Conservation (phyloP, 345 rosid genomes). For the Anacardium occidentale region DNA sequence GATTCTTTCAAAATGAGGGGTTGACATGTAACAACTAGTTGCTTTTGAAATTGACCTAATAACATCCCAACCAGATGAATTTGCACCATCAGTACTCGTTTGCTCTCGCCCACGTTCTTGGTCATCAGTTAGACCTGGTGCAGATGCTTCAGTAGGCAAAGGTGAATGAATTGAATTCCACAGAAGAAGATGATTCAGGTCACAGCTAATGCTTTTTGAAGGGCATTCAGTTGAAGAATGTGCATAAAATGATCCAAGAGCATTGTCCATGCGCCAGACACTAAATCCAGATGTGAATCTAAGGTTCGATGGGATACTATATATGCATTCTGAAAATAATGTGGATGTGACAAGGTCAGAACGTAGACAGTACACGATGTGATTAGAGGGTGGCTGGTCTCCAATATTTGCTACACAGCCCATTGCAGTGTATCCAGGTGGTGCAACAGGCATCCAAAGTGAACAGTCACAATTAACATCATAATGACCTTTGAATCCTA, state of each 20-base stretch:
- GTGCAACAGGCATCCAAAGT: conserved; percentile 96
- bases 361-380: conserved; percentile 82
- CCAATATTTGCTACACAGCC: conserved; percentile 92
- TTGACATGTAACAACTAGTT: conserved; percentile 60
- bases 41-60: conserved; percentile 72
- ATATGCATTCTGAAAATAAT: conserved; percentile 80
- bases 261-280: conserved; percentile 92
- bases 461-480: conserved; percentile 60
- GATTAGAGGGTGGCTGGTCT: conserved; percentile 75
- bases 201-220: conserved; percentile 46
- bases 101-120: conserved; percentile 38
- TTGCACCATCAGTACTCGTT: conserved; percentile 44
- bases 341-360: conserved; percentile 94
- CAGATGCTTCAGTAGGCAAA: conserved; percentile 40
- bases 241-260: conserved; percentile 84
- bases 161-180: conserved; percentile 64
- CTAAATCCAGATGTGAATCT: conserved; percentile 71
- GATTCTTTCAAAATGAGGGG: conserved; percentile 90
- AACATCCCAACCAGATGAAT: conserved; percentile 84
- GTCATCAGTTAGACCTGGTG: conserved; percentile 34
- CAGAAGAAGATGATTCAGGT: conserved; percentile 73
- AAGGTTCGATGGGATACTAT: conserved; percentile 44
- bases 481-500: conserved; percentile 42
- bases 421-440: conserved; percentile 78
- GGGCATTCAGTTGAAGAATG: conserved; percentile 70